A percentile compares a stretch with the other conserved stretches of the same genome.
phyloP scores from a whole-genome alignment of 768 basidiomycete species.

The Pleurotus citrinopileatus region DNA sequence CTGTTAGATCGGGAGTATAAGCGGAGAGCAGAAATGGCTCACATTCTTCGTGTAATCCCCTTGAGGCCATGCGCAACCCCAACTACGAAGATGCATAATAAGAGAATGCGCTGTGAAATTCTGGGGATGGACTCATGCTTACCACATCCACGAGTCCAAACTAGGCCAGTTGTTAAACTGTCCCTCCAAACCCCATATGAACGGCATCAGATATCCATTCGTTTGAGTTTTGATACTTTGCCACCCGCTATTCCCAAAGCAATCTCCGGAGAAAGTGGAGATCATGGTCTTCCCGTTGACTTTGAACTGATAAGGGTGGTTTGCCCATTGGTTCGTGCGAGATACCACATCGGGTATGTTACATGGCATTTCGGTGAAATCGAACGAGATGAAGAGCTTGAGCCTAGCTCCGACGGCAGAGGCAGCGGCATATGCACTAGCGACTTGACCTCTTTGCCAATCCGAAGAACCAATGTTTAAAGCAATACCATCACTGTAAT shows the following conservation, averaged over 20 bases:
- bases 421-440: constrained; percentile 51
- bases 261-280: constrained; percentile 60
- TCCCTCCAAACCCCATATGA: constrained; percentile 51
- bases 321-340: constrained; percentile 42
- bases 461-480: constrained; percentile 56
- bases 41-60: constrained; percentile 41
- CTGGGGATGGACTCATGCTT: constrained; percentile 13
- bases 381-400: constrained; percentile 58
- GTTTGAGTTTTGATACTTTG: constrained; percentile 43
- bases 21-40: constrained; percentile 12
- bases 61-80: constrained; percentile 66
- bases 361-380: constrained; percentile 52
- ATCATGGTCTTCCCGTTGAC: constrained; percentile 53
- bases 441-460: constrained; percentile 49
- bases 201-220: constrained; percentile 48
- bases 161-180: constrained; percentile 44
- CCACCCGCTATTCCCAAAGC: constrained; percentile 53
- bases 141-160: constrained; percentile 51
- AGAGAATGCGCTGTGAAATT: background rate
- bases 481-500: constrained; percentile 53
- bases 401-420: constrained; percentile 34
- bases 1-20: constrained; percentile 11
- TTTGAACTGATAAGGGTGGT: constrained; percentile 53
- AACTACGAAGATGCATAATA: constrained; percentile 26
- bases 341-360: constrained; percentile 37